These are phyloP conservation scores for Globisporangium megalacanthum DNA, from an alignment of 352 stramenopile species.

Conservation along the genomic window DNA sequence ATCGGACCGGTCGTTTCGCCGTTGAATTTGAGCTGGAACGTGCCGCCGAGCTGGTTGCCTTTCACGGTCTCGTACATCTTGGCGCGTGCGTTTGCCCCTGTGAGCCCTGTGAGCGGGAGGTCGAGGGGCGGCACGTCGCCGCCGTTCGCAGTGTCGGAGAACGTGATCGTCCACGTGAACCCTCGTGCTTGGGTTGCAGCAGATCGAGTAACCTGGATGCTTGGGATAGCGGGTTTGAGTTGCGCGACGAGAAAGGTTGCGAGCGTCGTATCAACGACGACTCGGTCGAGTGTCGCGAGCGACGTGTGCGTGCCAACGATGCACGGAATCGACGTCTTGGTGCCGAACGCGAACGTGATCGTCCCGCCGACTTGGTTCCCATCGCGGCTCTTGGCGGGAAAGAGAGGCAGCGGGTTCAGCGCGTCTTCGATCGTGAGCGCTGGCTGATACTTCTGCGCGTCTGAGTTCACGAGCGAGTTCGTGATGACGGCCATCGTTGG, in stretches of 20 bases:
- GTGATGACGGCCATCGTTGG: conserved; percentile 53
- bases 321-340: conserved; percentile 28
- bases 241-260: conserved; percentile 36
- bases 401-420: conserved; percentile 26
- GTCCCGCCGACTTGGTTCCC: conserved; percentile 90
- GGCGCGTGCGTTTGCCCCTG: conserved; percentile 26
- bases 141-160: conserved; percentile 49
- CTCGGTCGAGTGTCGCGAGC: conserved; percentile 16
- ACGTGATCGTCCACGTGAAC: conserved; percentile 82
- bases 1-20: conserved; percentile 92
- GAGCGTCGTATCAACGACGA: conserved; percentile 31
- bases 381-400: conserved; percentile 65
- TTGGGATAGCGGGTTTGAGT: conserved; percentile 30
- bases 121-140: conserved; percentile 75
- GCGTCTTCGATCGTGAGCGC: conserved; percentile 43
- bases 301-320: conserved; percentile 40
- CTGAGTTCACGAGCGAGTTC: conserved; percentile 21
- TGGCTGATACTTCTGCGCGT: conserved; percentile 14
- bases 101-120: conserved; percentile 30
- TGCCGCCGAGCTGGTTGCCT: conserved; percentile 88
- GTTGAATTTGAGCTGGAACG: conserved; percentile 92
- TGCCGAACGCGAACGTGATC: conserved; percentile 58
- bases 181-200: conserved; percentile 55
- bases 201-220: conserved; percentile 48
- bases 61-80: conserved; percentile 66